Evolutionary conservation across 176 grass and related monocot genomes (phyloP), one percentile per base, ranked within the genome.

Genomic region (Phyllostachys edulis): DNA sequence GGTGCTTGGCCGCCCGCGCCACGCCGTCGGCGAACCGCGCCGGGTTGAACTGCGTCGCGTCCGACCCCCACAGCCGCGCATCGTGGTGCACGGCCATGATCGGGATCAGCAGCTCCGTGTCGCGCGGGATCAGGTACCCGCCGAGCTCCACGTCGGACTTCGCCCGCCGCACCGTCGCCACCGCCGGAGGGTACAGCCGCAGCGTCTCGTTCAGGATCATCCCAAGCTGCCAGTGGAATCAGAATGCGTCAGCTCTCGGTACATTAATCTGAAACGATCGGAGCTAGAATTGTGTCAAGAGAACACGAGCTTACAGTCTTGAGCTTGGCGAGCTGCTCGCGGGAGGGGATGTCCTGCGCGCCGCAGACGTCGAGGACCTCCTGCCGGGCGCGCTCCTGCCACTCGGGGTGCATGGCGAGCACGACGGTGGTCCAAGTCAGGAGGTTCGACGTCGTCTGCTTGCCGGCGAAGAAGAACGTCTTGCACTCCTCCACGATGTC

Each of bases 11-110:
- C 9, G 91, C 96, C 41, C 84, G 72, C 37, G 86, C 89, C 78
- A 82, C 87, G 24, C 96, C 96, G 29, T 80, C 72, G 1, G 85
- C 79, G 42, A 99, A 99, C 76, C 96, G 87, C 2, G 77, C 88
- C 36, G 96, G 96, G 84, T 96, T 96, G 96, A 99, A 99, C 85
- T 87, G 89, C 77, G 87, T 76, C 63, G 88, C 96, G 85, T 99
- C 96, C 0, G 96, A 14, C 0, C 96, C 96, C 96, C 96, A 99
- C 75, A 95, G 89, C 36, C 79, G 68, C 10, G 80, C 57, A 77
- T 98, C 93, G 87, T 98, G 96, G 89, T 98, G 96, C 85, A 98
- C 89, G 57, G 93, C 93, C 93, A 98, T 93, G 87, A 98, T 98
- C 36, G 96, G 96, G 75, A 98, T 93, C 36, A 98, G 91, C 63